These are phyloP conservation scores for Starmerella asiatica DNA, from an alignment of 805 yeast genomes.

Conservation along the genomic window DNA sequence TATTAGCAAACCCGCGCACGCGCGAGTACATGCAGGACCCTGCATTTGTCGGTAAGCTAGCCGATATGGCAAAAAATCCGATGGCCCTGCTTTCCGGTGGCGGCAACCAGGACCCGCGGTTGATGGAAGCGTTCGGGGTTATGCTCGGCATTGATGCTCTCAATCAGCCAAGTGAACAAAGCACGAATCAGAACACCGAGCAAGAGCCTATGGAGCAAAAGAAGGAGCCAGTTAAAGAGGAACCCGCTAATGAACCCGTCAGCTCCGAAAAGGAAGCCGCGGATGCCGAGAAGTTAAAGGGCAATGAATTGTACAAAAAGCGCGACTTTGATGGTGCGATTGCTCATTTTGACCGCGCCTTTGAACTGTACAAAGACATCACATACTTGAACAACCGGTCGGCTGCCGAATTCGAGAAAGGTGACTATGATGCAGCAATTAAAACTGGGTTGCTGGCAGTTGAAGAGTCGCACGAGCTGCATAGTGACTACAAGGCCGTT, in stretches of 20 bases:
- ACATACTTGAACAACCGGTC: conserved; percentile 92
- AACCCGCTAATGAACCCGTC: conserved; percentile 11
- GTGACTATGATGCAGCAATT: conserved; percentile 76
- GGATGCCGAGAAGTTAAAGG: conserved; percentile 60
- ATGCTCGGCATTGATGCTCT: conserved; percentile 47
- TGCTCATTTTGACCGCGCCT: conserved; percentile 71
- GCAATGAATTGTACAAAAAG: conserved; percentile 73
- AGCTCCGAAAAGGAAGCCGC: conserved; percentile 23
- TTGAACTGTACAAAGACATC: conserved; percentile 66
- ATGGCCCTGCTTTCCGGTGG: conserved; percentile 43
- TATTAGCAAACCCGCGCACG: conserved; percentile 75
- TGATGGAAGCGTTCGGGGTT: conserved; percentile 79
- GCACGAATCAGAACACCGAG: conserved; percentile 10
- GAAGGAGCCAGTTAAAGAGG: conserved; percentile 21
- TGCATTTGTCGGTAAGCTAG: conserved; percentile 54
- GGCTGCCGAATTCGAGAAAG: conserved; percentile 95
- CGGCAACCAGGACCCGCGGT: conserved; percentile 46
- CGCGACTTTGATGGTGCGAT: conserved; percentile 90
- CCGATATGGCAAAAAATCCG: conserved; percentile 48
- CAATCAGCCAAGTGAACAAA: conserved; percentile 22
- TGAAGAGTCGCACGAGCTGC: conserved; percentile 75
- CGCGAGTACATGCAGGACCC: conserved; percentile 82
- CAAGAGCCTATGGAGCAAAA: conserved; percentile 15
- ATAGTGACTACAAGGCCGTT: conserved; percentile 82
- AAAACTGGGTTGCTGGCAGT: conserved; percentile 69